Percentiles rank a stretch among this genome's conserved stretches.
Conservation (phyloP, 768 basidiomycete species). For the Dioszegia hungarica region DNA sequence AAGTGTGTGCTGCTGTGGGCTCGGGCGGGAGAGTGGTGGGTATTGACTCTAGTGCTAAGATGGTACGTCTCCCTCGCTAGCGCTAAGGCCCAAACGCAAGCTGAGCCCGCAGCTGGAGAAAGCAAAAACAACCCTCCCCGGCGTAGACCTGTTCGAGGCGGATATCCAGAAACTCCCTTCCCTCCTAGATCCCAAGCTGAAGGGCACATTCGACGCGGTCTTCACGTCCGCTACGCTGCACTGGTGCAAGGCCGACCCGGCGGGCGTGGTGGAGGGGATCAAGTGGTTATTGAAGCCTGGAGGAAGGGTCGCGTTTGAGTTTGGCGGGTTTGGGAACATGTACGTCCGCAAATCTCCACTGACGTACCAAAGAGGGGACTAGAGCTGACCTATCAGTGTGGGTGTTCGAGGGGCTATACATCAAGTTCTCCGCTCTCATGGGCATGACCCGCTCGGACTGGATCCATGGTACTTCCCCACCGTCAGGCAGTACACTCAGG, state of each 20-base stretch:
- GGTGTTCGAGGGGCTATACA: constrained; percentile 63
- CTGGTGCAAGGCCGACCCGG: constrained; percentile 76
- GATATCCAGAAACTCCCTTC: constrained; percentile 52
- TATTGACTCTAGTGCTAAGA: constrained; percentile 64
- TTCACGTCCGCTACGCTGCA: constrained; percentile 78
- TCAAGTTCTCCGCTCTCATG: constrained; percentile 54
- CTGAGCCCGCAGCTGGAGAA: constrained; percentile 52
- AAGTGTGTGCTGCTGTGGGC: constrained; percentile 57
- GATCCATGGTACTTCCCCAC: constrained; percentile 88
- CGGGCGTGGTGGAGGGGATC: constrained; percentile 61
- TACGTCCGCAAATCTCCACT: constrained; percentile 43
- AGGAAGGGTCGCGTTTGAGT: constrained; percentile 69
- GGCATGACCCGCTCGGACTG: constrained; percentile 57
- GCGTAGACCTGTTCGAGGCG: constrained; percentile 18
- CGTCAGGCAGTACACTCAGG: constrained; percentile 60
- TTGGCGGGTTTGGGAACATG: constrained; percentile 74
- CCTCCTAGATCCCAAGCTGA: constrained; percentile 19
- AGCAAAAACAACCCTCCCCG: constrained; percentile 47
- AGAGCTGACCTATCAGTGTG: constrained; percentile 19
- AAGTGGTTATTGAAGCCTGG: constrained; percentile 62
- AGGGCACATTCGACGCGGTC: constrained; percentile 61
- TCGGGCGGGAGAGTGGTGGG: constrained; percentile 64
- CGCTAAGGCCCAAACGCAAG: not conserved
- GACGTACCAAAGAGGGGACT: not conserved
- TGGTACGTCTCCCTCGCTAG: constrained; percentile 55